phyloP scores from a whole-genome alignment of 495 filamentous ascomycete genomes.

The Aspergillus ostianus region DNA sequence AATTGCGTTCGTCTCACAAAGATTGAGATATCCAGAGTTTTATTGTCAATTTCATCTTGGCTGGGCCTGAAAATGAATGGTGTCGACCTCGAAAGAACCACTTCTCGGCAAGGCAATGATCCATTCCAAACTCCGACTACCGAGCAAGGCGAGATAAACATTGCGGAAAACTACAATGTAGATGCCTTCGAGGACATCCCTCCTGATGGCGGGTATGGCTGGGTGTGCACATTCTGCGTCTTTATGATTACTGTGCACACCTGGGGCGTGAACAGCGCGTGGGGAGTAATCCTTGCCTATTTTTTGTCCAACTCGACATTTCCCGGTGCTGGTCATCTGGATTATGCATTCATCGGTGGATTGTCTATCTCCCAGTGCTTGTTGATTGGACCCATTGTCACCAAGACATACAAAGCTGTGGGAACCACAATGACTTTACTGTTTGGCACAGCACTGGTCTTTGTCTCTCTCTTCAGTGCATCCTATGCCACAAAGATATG shows the following conservation, averaged over 20 bases:
- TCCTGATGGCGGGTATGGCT: conserved; percentile 61
- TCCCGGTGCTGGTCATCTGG: conserved; percentile 49
- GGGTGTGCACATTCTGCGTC: conserved; percentile 53
- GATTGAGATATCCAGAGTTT: background rate
- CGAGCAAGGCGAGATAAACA: background rate
- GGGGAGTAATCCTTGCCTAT: conserved; percentile 63
- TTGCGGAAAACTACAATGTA: background rate
- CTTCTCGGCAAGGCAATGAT: background rate
- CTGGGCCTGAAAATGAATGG: background rate
- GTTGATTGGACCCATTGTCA: conserved; percentile 58
- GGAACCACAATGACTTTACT: conserved; percentile 53
- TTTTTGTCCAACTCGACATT: conserved; percentile 61
- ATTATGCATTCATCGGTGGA: conserved; percentile 69
- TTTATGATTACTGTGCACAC: conserved; percentile 59
- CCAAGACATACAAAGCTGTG: conserved; percentile 47
- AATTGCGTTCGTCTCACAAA: background rate
- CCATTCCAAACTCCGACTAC: background rate
- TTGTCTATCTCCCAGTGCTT: conserved; percentile 60
- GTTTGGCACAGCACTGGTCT: conserved; percentile 54
- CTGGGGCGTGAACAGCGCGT: conserved; percentile 60
- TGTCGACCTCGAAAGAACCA: background rate
- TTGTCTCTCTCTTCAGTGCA: conserved; percentile 54
- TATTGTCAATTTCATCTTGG: background rate
- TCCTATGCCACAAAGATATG: conserved; percentile 63
- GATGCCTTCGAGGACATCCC: conserved; percentile 17